These are phyloP conservation scores for Calonectria fujianensis DNA, from an alignment of 2,329 filamentous ascomycete genomes.

Conservation along the genomic window DNA sequence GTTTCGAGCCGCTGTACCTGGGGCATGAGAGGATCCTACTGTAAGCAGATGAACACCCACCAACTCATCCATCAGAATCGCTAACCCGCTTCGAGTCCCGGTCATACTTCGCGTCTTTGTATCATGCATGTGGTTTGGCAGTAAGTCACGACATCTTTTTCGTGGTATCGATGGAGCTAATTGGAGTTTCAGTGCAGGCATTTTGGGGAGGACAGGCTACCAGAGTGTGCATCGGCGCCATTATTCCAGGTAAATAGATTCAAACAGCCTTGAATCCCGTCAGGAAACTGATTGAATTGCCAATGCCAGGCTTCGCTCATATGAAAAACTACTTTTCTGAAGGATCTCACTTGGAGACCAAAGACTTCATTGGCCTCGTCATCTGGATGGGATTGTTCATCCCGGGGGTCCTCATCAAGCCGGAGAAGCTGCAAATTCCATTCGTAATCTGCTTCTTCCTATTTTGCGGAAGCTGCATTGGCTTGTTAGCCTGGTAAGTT, in stretches of 20 bases:
- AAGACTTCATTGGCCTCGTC: conserved; percentile 54
- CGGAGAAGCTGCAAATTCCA: conserved; percentile 52
- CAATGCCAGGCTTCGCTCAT: conserved; percentile 46
- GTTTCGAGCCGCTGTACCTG: conserved; percentile 64
- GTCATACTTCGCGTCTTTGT: conserved; percentile 55
- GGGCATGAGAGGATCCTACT: conserved; percentile 68
- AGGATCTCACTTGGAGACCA: conserved; percentile 52
- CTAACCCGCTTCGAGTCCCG: conserved; percentile 43
- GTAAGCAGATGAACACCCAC: conserved; percentile 34
- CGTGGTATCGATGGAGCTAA: neutral
- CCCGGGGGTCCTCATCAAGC: conserved; percentile 48
- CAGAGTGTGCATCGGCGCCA: conserved; percentile 53
- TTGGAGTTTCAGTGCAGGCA: conserved; percentile 46
- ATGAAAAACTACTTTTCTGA: conserved; percentile 51
- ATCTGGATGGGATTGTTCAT: conserved; percentile 52
- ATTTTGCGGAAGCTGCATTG: conserved; percentile 49
- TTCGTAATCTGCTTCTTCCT: conserved; percentile 53
- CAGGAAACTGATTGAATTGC: neutral
- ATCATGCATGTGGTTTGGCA: conserved; percentile 55
- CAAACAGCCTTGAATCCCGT: accelerated
- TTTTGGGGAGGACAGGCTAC: conserved; percentile 57
- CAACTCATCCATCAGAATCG: too few species aligned
- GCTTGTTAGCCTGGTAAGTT: conserved; percentile 47
- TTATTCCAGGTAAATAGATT: conserved; percentile 50
- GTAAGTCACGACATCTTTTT: neutral